Conservation (phyloP, 306 rosid genomes). For the Adenanthera pavonina region DNA sequence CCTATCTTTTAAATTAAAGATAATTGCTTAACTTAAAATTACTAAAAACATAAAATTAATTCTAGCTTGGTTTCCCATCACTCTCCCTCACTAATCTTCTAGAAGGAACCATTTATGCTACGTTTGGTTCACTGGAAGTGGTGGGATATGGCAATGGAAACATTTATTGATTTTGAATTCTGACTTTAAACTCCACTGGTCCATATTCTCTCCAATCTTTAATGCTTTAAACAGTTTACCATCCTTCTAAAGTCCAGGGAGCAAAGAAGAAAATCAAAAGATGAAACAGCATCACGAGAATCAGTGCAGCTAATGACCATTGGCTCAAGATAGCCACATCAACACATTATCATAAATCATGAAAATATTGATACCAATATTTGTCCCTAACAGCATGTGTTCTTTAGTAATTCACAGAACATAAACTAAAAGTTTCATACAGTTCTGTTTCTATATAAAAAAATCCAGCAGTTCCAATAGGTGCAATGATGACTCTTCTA, state of each 20-base stretch:
- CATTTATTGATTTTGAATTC: background rate
- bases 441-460: background rate
- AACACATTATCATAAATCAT: background rate
- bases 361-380: background rate
- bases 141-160: too few species aligned
- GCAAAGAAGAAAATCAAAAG: background rate
- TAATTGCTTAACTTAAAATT: too few species aligned
- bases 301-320: background rate
- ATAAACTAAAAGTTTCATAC: constrained; percentile 13
- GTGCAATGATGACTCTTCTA: background rate
- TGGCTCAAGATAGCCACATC: background rate
- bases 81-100: background rate
- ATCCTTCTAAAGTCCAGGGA: constrained; percentile 11
- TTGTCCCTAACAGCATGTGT: background rate
- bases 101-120: too few species aligned
- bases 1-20: too few species aligned
- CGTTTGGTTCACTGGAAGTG: too few species aligned
- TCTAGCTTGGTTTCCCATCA: too few species aligned
- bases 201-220: constrained; percentile 4
- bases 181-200: constrained; percentile 5
- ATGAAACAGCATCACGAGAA: constrained; percentile 2
- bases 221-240: constrained; percentile 19
- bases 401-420: constrained; percentile 2
- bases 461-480: constrained; percentile 20
- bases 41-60: too few species aligned